Percentiles rank a stretch among this genome's conserved stretches.
Evolutionary conservation across 2,329 filamentous ascomycete species (phyloP).

Genomic region (Drechslerella stenobrocha): DNA sequence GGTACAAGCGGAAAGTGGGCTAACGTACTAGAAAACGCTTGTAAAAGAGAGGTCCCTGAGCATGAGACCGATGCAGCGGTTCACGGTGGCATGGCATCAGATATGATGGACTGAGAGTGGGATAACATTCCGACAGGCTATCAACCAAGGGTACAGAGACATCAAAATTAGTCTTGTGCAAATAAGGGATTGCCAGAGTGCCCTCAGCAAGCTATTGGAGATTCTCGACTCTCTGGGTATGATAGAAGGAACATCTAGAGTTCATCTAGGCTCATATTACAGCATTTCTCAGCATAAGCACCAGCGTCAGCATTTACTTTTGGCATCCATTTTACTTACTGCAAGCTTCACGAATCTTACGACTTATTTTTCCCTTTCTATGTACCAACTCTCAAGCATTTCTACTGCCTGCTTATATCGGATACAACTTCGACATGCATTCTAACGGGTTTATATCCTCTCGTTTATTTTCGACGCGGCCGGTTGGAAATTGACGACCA

Average conservation of each 20-base stretch:
- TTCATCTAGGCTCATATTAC: background rate
- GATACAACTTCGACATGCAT: conserved; percentile 17
- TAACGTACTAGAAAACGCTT: conserved; percentile 94
- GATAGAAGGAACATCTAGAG: background rate
- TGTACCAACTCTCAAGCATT: background rate
- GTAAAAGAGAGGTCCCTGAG: conserved; percentile 80
- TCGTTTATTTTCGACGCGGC: conserved; percentile 4
- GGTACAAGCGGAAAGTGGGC: conserved; percentile 98
- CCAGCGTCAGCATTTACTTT: background rate
- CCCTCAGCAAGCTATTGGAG: background rate
- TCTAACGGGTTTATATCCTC: conserved; percentile 6
- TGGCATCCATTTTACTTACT: conserved; percentile 5
- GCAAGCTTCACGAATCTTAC: conserved; percentile 26
- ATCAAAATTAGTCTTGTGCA: background rate
- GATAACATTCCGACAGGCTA: too few species aligned
- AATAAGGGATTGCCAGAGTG: background rate
- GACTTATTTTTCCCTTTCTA: conserved; percentile 14
- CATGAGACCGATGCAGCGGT: conserved; percentile 55
- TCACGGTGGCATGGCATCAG: conserved; percentile 36
- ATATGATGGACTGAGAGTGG: conserved; percentile 30
- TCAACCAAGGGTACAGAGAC: background rate
- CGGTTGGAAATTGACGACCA: background rate
- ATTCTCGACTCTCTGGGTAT: background rate
- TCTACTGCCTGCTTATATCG: conserved; percentile 5
- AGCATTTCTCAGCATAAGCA: conserved; percentile 2